Conservation (phyloP, 208 protist genomes). For the Leishmania turanica region DNA sequence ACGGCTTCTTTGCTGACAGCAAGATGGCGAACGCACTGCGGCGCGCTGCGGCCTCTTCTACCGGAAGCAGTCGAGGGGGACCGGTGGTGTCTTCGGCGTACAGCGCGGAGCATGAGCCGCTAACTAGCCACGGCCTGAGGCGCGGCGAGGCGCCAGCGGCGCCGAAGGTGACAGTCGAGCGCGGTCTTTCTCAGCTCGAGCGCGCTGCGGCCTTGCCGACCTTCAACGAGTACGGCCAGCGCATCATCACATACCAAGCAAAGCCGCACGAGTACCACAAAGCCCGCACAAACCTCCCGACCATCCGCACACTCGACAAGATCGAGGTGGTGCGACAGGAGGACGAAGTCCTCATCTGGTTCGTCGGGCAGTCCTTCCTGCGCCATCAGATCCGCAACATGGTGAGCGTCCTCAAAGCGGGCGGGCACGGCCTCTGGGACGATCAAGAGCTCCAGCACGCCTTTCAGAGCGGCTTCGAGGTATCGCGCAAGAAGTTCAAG, state of each 20-base stretch:
- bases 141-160: slow-evolving; percentile 38
- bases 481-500: slow-evolving; percentile 71
- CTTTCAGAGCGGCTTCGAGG: slow-evolving; percentile 71
- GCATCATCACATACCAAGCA: slow-evolving; percentile 58
- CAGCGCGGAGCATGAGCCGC: slow-evolving; percentile 54
- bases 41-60: slow-evolving; percentile 41
- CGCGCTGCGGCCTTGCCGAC: slow-evolving; percentile 78
- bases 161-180: slow-evolving; percentile 62
- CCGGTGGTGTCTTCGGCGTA: slow-evolving; percentile 40
- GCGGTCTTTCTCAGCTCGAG: slow-evolving; percentile 63
- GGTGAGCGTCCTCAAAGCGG: slow-evolving; percentile 82
- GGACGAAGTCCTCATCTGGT: slow-evolving; percentile 90
- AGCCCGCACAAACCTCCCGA: slow-evolving; percentile 76
- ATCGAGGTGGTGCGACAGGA: slow-evolving; percentile 87
- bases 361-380: slow-evolving; percentile 82
- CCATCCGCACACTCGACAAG: slow-evolving; percentile 79
- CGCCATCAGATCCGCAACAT: slow-evolving; percentile 90
- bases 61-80: slow-evolving; percentile 8
- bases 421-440: slow-evolving; percentile 81
- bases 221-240: slow-evolving; percentile 85
- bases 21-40: slow-evolving; percentile 88
- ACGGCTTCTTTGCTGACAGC: slow-evolving; percentile 84
- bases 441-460: slow-evolving; percentile 80
- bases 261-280: slow-evolving; percentile 71
- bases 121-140: slow-evolving; percentile 36